A percentile compares a stretch with the other conserved stretches of the same genome.
Conservation (phyloP, 106 monocot species). For the Acorus gramineus region DNA sequence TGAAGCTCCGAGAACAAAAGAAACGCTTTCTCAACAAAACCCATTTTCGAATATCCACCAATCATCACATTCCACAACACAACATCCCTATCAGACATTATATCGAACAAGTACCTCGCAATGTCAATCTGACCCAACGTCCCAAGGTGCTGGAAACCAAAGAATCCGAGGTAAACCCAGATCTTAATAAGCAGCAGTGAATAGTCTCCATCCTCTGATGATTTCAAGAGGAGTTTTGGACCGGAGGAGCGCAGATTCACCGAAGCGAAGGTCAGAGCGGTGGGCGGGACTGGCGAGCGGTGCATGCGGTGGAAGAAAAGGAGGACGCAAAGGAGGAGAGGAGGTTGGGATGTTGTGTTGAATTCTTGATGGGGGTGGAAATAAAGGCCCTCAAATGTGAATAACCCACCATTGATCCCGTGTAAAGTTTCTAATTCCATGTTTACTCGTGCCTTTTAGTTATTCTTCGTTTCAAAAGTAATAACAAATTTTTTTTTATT, state of each 20-base stretch:
- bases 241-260: slow-evolving; percentile 46
- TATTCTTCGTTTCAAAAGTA: too few relatives aligned
- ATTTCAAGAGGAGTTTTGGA: slow-evolving; percentile 1
- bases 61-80: slow-evolving; percentile 73
- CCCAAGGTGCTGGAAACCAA: slow-evolving; percentile 48
- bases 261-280: slow-evolving; percentile 50
- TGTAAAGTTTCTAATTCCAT: too few relatives aligned
- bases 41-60: slow-evolving; percentile 40
- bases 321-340: too few relatives aligned
- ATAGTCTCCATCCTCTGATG: slow-evolving; percentile 11
- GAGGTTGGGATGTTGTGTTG: too few relatives aligned
- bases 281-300: too few relatives aligned
- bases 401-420: too few relatives aligned
- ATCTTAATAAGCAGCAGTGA: slow-evolving; percentile 21
- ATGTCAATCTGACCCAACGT: slow-evolving; percentile 28
- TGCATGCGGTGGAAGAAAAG: too few relatives aligned
- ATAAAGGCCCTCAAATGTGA: too few relatives aligned
- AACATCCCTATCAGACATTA: slow-evolving; percentile 32
- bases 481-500: too few relatives aligned
- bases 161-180: slow-evolving; percentile 26
- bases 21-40: slow-evolving; percentile 29
- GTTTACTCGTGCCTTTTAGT: too few relatives aligned
- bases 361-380: too few relatives aligned
- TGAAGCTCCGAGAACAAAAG: slow-evolving; percentile 38
- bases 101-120: slow-evolving; percentile 42